Base-by-base conservation (phyloP, 108 stramenopile genomes). In the Mediolabrus comicus region DNA sequence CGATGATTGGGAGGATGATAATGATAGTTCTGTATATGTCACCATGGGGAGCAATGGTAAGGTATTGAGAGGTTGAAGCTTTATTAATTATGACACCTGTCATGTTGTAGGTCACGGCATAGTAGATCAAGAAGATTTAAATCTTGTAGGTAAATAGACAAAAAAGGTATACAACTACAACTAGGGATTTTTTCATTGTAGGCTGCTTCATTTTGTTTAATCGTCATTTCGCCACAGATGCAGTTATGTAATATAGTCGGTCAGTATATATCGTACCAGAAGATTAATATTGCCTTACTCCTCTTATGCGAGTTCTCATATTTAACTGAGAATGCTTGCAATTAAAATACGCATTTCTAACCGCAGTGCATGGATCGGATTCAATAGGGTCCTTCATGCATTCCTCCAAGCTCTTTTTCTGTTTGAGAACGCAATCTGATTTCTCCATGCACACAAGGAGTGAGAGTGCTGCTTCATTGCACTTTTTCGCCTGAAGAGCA, bases 261-360 rank as follows among this genome's bases (percentile, higher is more conserved):
- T n/a, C n/a, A n/a, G n/a, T n/a, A n/a, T n/a, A n/a, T n/a, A n/a
- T n/a, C n/a, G n/a, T n/a, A n/a, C n/a, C n/a, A 43, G 19, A 6
- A 3, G 69, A 60, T 77, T 82, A 92, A 69, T 88, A 88, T 10
- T 84, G 84, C 34, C 88, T 77, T 3, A 87, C 86, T 14, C 92
- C 88, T 53, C 92, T 76, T 61, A 93, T 93, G 41, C 92, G 59
- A 27, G 89, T 93, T 60, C 92, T 67, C 92, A 93, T 93, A 58
- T 93, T 93, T 57, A 93, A 71, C 65, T 93, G 92, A 14, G 85
- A 84, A 59, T 93, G 92, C 69, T 93, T 93, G 69, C 92, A 93
- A 67, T 85, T 77, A 38, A 84, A 90, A 74, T 93, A 93, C 0
- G 92, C 92, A 83, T 90, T 93, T 16, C 87, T 73, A 64, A 84